A percentile compares a stretch with the other conserved stretches of the same genome.
Evolutionary conservation across 2,329 filamentous ascomycete genomes (phyloP).

Genomic region (Colletotrichum godetiae): DNA sequence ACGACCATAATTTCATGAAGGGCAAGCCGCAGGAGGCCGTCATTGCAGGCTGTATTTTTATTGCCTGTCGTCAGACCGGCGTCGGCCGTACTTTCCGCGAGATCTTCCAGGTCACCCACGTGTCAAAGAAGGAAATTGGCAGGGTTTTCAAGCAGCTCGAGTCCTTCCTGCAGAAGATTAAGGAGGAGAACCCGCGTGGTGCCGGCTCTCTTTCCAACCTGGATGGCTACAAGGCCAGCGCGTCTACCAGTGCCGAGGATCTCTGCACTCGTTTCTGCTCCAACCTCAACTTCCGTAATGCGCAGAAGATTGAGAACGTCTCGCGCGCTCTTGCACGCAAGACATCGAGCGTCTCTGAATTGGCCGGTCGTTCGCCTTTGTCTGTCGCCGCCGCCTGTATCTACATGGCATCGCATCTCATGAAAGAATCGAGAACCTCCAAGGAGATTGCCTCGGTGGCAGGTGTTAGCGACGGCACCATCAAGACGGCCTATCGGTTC

Average conservation of each 20-base stretch:
- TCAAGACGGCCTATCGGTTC: slow-evolving; percentile 94
- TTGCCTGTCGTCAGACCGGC: slow-evolving; percentile 90
- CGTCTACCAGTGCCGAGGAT: slow-evolving; percentile 82
- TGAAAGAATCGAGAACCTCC: slow-evolving; percentile 82
- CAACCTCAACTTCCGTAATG: slow-evolving; percentile 77
- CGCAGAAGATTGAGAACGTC: slow-evolving; percentile 81
- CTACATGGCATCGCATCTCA: slow-evolving; percentile 92
- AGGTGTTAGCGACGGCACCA: slow-evolving; percentile 95
- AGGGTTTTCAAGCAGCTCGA: slow-evolving; percentile 94
- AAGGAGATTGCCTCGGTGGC: slow-evolving; percentile 88
- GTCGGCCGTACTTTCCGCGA: slow-evolving; percentile 93
- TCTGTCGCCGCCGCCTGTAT: slow-evolving; percentile 96
- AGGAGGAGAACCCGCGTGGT: slow-evolving; percentile 69
- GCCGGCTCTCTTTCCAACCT: slow-evolving; percentile 66
- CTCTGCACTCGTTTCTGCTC: slow-evolving; percentile 92
- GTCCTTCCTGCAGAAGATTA: slow-evolving; percentile 82
- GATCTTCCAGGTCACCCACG: slow-evolving; percentile 91
- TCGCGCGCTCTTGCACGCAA: slow-evolving; percentile 82
- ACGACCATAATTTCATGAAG: slow-evolving; percentile 93
- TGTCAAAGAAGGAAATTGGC: slow-evolving; percentile 97
- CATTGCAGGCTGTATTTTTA: slow-evolving; percentile 96
- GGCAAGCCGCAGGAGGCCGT: slow-evolving; percentile 94
- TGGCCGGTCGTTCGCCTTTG: slow-evolving; percentile 92
- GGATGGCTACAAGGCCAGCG: slow-evolving; percentile 78
- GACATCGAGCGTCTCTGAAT: slow-evolving; percentile 80